Evolutionary conservation across 2,329 filamentous ascomycete genomes (phyloP).

Genomic region (Cadophora malorum): DNA sequence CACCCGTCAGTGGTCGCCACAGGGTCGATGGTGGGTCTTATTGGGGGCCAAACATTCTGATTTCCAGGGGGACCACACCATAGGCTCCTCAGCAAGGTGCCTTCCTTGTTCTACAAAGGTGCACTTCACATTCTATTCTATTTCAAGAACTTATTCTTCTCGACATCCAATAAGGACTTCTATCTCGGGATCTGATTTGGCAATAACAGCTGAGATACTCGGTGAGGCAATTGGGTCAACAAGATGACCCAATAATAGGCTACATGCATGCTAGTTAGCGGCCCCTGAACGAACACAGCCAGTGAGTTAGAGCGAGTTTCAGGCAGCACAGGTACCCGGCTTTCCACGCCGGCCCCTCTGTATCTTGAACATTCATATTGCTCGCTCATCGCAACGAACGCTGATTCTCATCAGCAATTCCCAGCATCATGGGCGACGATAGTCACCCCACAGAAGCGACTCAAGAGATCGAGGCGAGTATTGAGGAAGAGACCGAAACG

Average conservation of each 20-base stretch:
- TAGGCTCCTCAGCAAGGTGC: neutral
- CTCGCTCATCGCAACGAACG: neutral
- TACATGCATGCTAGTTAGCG: neutral
- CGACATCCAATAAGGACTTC: too few species aligned
- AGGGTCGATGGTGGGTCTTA: neutral
- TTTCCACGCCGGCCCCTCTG: neutral
- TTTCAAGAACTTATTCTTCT: too few species aligned
- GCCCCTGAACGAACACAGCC: neutral
- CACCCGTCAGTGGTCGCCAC: neutral
- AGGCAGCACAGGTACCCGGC: neutral
- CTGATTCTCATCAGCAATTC: neutral
- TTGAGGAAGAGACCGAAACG: neutral
- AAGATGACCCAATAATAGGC: neutral
- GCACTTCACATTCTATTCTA: too few species aligned
- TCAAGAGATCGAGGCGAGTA: neutral
- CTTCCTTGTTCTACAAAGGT: too few species aligned
- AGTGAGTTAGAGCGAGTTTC: neutral
- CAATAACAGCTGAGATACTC: neutral
- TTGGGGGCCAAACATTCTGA: neutral
- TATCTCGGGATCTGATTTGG: too few species aligned
- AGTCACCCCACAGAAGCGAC: neutral
- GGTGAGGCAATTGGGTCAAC: neutral
- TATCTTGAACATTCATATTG: neutral
- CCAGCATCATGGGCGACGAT: slow-evolving; percentile 12
- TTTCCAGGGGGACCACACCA: neutral